Base-by-base conservation (phyloP, 495 filamentous ascomycete genomes). In the Penicillium lividum region DNA sequence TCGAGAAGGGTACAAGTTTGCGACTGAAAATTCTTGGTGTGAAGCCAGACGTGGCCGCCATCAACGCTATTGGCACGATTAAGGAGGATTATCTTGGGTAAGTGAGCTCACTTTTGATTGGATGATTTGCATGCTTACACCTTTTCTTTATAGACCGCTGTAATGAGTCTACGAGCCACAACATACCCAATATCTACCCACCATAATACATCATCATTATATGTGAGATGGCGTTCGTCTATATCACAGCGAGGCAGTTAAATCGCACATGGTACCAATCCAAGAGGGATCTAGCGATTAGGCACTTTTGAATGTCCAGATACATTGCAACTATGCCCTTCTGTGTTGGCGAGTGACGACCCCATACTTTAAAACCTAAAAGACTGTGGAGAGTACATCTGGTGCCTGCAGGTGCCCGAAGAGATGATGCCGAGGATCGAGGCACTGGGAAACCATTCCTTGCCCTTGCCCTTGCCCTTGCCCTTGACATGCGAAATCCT, bases 11-110 rank as follows among this genome's bases (percentile, higher is more conserved):
- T 33, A 92, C 93, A 9, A 92, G 96, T 68, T 82, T 98, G 61
- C 89, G 94, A 15, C 85, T 97, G 57, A 96, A 96, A 74, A 86
- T 98, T 49, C 87, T 96, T 51, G 95, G 95, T 63, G 88, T 92
- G 13, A 84, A 96, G 70, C 91, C 86, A 52, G 94, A 97, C 66
- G 90, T 98, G 46, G 91, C 88, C 28, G 87, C 89, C 63, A 94
- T 98, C 83, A 97, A 88, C 79, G 94, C 93, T 33, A 96, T 98
- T 71, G 95, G 92, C 42, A 98, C 90, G 36, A 96, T 98, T 69
- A 96, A 96, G 77, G 94, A 97, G 73, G 91, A 83, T 67, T 84
- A 73, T 57, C 64, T 84, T 62, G 81, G 81, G 81, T 84, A 60
- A 60, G 77, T 68, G 22, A 15, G 22, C 16, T 29, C n/a, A 29